Percentiles rank a stretch among this genome's conserved stretches.
phyloP scores from a whole-genome alignment of 805 yeast genomes.

The Myxozyma neglecta region DNA sequence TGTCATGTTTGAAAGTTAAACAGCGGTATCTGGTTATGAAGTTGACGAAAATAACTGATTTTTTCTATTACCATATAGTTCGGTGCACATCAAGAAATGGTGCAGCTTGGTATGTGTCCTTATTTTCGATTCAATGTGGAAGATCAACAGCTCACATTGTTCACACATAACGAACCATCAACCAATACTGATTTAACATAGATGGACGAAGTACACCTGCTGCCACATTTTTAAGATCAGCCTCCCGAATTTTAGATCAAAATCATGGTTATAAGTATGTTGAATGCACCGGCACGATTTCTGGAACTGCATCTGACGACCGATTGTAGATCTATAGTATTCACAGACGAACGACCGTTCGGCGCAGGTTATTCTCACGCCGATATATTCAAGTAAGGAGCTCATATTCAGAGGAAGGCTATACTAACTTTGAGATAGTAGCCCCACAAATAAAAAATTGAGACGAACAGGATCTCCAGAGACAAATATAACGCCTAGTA shows the following conservation, averaged over 20 bases:
- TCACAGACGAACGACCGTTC: conserved; percentile 45
- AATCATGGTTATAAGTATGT: conserved; percentile 43
- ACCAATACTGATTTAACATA: background rate
- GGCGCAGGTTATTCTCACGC: conserved; percentile 61
- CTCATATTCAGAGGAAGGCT: too few species aligned
- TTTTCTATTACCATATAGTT: background rate
- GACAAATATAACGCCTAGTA: background rate
- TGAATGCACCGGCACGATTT: background rate
- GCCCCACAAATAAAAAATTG: background rate
- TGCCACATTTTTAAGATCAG: conserved; percentile 19
- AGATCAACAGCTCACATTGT: background rate
- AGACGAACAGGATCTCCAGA: conserved; percentile 4
- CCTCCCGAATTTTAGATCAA: conserved; percentile 35
- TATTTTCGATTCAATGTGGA: background rate
- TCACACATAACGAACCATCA: background rate
- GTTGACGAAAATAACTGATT: background rate
- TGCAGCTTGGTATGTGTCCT: conserved; percentile 37
- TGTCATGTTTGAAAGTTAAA: too few species aligned
- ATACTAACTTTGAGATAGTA: background rate
- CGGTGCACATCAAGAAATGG: conserved; percentile 43
- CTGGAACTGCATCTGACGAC: background rate
- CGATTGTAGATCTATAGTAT: conserved; percentile 7
- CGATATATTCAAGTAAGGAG: conserved; percentile 39
- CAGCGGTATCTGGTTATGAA: too few species aligned
- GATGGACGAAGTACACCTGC: conserved; percentile 29